phyloP scores from a whole-genome alignment of 768 basidiomycete genomes.

The Suillus americanus region DNA sequence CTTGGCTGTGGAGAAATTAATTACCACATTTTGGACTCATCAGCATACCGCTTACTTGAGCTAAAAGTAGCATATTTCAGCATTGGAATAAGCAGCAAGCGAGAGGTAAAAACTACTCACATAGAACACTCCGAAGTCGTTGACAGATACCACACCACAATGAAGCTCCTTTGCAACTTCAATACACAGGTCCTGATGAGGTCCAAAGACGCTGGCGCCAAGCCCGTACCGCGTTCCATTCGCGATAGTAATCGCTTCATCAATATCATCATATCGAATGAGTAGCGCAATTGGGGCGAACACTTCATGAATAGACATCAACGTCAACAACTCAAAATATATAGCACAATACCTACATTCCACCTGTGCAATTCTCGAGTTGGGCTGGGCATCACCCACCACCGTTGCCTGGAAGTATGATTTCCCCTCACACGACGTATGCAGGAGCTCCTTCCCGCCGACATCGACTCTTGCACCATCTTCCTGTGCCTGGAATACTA shows the following conservation, averaged over 20 bases:
- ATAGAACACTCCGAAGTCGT: slow-evolving; percentile 91
- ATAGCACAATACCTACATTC: slow-evolving; percentile 58
- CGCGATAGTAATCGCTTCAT: slow-evolving; percentile 85
- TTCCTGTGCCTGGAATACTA: slow-evolving; percentile 68
- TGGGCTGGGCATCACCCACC: slow-evolving; percentile 69
- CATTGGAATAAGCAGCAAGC: slow-evolving; percentile 11
- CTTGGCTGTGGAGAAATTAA: slow-evolving; percentile 54
- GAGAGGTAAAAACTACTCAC: slow-evolving; percentile 40
- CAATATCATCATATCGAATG: slow-evolving; percentile 79
- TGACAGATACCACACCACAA: slow-evolving; percentile 96
- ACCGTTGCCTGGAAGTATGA: slow-evolving; percentile 88
- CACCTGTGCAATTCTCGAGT: slow-evolving; percentile 74
- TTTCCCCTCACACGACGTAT: slow-evolving; percentile 68
- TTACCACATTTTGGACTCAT: slow-evolving; percentile 9
- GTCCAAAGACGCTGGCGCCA: slow-evolving; percentile 93
- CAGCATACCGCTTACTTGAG: slow-evolving; percentile 55
- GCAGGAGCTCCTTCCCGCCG: slow-evolving; percentile 66
- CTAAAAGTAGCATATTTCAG: slow-evolving; percentile 34
- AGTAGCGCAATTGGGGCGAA: slow-evolving; percentile 92
- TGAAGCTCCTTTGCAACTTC: slow-evolving; percentile 80
- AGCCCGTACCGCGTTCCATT: slow-evolving; percentile 89
- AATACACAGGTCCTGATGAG: slow-evolving; percentile 73
- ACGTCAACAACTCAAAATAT: slow-evolving; percentile 6
- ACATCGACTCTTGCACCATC: slow-evolving; percentile 61
- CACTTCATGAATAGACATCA: slow-evolving; percentile 45